Evolutionary conservation across 768 basidiomycete genomes (phyloP), one percentile per base, ranked within the genome.

Genomic region (Imleria badia): DNA sequence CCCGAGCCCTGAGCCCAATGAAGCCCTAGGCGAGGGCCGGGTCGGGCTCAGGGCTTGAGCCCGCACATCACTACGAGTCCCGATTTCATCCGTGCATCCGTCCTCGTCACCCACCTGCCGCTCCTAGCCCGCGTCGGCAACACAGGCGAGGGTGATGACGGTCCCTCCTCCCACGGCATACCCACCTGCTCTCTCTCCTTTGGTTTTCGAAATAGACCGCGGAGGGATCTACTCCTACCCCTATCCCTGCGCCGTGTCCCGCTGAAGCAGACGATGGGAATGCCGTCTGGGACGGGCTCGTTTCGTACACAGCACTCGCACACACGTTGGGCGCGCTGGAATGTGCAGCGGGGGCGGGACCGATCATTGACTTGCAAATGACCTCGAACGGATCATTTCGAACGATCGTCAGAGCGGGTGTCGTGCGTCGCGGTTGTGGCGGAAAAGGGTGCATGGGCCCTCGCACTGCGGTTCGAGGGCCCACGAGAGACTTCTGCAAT

Each of bases 101-200:
- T 70, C 31, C 68, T 50, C 17, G 70, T 67, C n/a, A 67, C 62
- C 70, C 70, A 72, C 5, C 60, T 33, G 2, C 9, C 48, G 14
- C 17, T 23, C 14, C 17, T 47, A 4, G 39, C 17, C 19, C 31
- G 19, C 33, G 26, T 35, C 3, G 35, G 12, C 13, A 31, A n/a
- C 2, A 6, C 26, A 26, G 22, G 31, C 33, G 30, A 12, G 9
- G 61, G 52, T 13, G 65, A 51, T 5, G 38, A 9, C 22, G 9
- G 29, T 4, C 11, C 48, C 3, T 55, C 63, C 4, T 63, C 59
- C 64, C 57, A 62, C 7, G 59, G 60, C 0, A 17, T 33, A 12
- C 10, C 19, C n/a, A 35, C 2, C 20, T 38, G n/a, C 2, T 30
- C 52, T 23, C 59, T 48, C 10, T 58, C 62, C 26, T 56, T 61